Conservation (phyloP, 169 alveolate species). For the Plasmodium cynomolgi region DNA sequence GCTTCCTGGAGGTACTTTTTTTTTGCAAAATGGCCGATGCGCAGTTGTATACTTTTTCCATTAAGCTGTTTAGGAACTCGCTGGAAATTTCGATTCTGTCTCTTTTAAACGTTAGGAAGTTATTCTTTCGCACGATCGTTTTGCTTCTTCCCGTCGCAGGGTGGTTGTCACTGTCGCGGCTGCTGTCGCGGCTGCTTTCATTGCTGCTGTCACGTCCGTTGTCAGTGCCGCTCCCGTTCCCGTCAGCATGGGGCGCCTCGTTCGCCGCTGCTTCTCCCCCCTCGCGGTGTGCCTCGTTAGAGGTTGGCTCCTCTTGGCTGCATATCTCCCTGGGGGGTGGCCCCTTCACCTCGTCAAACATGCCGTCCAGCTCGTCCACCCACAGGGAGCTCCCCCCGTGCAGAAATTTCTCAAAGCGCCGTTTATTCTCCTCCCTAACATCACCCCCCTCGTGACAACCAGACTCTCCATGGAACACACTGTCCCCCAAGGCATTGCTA, state of each 20-base stretch:
- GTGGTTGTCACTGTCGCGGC: neutral
- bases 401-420: neutral
- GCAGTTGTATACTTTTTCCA: slow-evolving; percentile 15
- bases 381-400: neutral
- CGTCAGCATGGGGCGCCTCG: neutral
- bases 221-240: too few species aligned
- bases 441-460: neutral
- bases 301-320: neutral
- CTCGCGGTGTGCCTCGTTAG: neutral
- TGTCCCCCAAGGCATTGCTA: slow-evolving; percentile 6
- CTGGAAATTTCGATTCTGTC: slow-evolving; percentile 44
- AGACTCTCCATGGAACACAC: neutral
- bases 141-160: neutral
- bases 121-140: slow-evolving; percentile 6
- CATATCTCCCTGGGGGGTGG: neutral
- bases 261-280: neutral
- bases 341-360: neutral
- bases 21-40: slow-evolving; percentile 19
- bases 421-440: neutral
- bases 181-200: neutral
- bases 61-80: slow-evolving; percentile 38
- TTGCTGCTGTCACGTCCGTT: neutral
- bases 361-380: neutral
- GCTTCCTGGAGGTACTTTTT: neutral
- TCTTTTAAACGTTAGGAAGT: slow-evolving; percentile 16